Conservation (phyloP, 768 basidiomycete species). For the Scleroderma bovista region DNA sequence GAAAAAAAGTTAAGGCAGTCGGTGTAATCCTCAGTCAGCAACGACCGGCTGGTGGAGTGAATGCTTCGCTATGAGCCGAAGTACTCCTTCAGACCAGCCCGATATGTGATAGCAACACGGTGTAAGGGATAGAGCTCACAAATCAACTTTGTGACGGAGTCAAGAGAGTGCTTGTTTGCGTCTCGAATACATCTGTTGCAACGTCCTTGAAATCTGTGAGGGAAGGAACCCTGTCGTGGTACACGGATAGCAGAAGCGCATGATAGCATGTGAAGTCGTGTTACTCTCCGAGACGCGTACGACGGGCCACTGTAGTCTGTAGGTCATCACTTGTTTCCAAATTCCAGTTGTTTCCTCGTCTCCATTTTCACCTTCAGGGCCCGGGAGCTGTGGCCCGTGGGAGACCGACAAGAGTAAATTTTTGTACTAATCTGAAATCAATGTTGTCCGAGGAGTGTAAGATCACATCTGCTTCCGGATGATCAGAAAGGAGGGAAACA, state of each 20-base stretch:
- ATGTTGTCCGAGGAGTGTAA: conserved; percentile 24
- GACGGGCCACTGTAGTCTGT: too few relatives aligned
- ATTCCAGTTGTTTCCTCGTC: conserved; percentile 9
- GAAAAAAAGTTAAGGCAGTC: conserved; percentile 24
- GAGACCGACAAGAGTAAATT: conserved; percentile 26
- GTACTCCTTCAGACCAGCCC: conserved; percentile 14
- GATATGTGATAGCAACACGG: conserved; percentile 28
- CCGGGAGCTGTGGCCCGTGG: conserved; percentile 23
- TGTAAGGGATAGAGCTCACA: conserved; percentile 19
- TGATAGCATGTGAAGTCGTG: conserved; percentile 19
- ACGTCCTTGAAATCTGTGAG: conserved; percentile 9
- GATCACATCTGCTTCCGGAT: conserved; percentile 19
- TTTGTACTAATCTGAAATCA: conserved; percentile 27
- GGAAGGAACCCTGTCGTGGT: too few relatives aligned
- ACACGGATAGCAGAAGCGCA: conserved; percentile 24
- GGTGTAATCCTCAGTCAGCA: conserved; percentile 14
- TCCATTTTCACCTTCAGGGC: background rate
- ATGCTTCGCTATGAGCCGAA: conserved; percentile 23
- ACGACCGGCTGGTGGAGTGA: conserved; percentile 21
- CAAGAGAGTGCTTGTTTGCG: too few relatives aligned
- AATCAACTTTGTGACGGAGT: conserved; percentile 11
- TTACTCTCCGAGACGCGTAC: conserved; percentile 15
- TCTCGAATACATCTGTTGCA: too few relatives aligned
- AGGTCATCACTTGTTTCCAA: conserved; percentile 17
- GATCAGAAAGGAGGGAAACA: conserved; percentile 18